Percentiles rank a stretch among this genome's conserved stretches.
These are phyloP conservation scores for Arctostaphylos glauca DNA, from an alignment of 148 eudicot species.

Conservation along the genomic window DNA sequence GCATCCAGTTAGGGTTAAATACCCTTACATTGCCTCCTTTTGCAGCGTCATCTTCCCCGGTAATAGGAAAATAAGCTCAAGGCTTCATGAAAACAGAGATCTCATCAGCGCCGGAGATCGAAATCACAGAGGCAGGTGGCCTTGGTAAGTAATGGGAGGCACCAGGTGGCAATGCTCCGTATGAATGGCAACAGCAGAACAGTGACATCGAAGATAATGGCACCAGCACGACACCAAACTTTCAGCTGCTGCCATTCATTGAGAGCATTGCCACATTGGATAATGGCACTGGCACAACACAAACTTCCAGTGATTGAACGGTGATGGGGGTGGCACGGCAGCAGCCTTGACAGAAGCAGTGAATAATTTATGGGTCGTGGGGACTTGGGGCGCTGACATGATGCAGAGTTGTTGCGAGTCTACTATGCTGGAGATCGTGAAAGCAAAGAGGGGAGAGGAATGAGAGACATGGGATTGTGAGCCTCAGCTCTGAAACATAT, in stretches of 20 bases:
- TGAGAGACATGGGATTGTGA: neutral
- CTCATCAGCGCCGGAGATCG: neutral
- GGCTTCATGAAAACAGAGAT: neutral
- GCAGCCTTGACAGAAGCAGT: neutral
- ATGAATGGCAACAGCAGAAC: neutral
- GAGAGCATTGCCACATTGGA: neutral
- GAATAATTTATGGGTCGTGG: neutral
- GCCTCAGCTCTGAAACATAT: neutral
- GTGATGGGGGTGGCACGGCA: neutral
- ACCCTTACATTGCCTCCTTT: neutral
- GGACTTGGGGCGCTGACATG: neutral
- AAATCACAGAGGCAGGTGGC: neutral
- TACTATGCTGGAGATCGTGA: neutral
- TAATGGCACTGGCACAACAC: neutral
- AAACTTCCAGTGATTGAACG: neutral
- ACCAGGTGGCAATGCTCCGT: neutral
- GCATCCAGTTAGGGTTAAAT: neutral
- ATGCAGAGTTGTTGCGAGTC: neutral
- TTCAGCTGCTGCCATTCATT: neutral
- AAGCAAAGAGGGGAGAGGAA: neutral
- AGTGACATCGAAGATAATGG: neutral
- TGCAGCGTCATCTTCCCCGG: neutral
- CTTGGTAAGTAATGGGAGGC: neutral
- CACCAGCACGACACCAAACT: neutral
- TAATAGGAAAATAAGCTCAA: neutral